A percentile compares a stretch with the other conserved stretches of the same genome.
phyloP scores from a whole-genome alignment of 2,329 filamentous ascomycete species.

The Bipolaris gigantea region DNA sequence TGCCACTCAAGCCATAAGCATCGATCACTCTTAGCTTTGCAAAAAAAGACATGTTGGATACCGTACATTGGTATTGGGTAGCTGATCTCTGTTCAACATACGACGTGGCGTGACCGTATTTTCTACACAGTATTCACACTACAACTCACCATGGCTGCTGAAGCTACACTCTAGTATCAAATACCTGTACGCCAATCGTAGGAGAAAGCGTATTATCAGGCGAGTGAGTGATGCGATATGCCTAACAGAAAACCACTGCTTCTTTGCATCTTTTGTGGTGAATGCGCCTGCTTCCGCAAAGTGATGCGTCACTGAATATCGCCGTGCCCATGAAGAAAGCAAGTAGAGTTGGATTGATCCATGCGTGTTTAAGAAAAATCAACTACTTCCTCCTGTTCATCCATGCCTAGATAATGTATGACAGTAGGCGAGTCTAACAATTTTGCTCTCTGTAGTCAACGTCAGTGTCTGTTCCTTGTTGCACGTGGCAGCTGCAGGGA shows the following conservation, averaged over 20 bases:
- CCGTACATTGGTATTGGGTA: constrained; percentile 18
- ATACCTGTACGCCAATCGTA: not conserved
- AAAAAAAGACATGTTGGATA: constrained; percentile 3
- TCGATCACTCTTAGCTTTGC: constrained; percentile 6
- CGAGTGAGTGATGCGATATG: not conserved
- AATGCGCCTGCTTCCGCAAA: constrained; percentile 18
- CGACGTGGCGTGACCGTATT: constrained; percentile 5
- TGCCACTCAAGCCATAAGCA: constrained; percentile 14
- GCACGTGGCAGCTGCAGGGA: constrained; percentile 2
- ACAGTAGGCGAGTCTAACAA: constrained; percentile 40
- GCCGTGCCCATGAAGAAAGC: constrained; percentile 9
- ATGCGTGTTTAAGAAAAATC: constrained; percentile 35
- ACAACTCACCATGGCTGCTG: constrained; percentile 5
- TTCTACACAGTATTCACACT: constrained; percentile 17
- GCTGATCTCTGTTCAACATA: constrained; percentile 3
- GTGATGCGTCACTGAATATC: constrained; percentile 19
- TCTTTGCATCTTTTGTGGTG: constrained; percentile 17
- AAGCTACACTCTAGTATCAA: constrained; percentile 1
- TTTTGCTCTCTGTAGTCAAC: constrained; percentile 31
- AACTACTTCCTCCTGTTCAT: constrained; percentile 26
- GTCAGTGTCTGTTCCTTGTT: constrained; percentile 15
- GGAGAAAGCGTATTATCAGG: not conserved
- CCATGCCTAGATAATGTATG: constrained; percentile 39
- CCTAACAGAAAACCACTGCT: constrained; percentile 19
- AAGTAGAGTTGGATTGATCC: not conserved